These are phyloP conservation scores for Colletotrichum liriopes DNA, from an alignment of 2,329 filamentous ascomycete species.

Conservation along the genomic window DNA sequence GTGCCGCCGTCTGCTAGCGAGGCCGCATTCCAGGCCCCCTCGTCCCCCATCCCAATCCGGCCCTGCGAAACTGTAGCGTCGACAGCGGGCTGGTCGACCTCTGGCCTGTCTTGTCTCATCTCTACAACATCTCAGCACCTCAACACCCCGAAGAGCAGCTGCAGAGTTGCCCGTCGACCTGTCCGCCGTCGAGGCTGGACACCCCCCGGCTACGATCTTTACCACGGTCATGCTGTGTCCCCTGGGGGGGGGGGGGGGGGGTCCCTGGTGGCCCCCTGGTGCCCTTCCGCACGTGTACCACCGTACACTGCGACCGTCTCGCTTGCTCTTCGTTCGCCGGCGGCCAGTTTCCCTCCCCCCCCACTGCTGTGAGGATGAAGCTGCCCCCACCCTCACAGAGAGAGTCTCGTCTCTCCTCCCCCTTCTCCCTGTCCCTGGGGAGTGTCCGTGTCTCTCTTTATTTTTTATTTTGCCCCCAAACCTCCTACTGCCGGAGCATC, in stretches of 20 bases:
- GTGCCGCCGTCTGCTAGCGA: slow-evolving; percentile 14
- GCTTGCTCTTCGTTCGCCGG: slow-evolving; percentile 29
- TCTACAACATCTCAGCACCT: slow-evolving; percentile 9
- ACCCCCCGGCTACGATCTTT: slow-evolving; percentile 24
- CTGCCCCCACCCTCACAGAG: slow-evolving; percentile 20
- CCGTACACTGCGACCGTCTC: neutral
- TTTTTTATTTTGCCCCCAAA: neutral
- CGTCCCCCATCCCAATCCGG: slow-evolving; percentile 17
- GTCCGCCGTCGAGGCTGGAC: neutral
- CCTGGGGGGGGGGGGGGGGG: slow-evolving; percentile 17
- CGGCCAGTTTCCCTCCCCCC: neutral
- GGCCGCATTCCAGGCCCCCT: neutral
- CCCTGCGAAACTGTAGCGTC: slow-evolving; percentile 36
- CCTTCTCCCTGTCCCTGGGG: slow-evolving; percentile 19
- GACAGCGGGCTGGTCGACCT: slow-evolving; percentile 21
- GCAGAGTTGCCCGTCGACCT: neutral
- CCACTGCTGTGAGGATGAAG: slow-evolving; percentile 30
- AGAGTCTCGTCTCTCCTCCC: slow-evolving; percentile 22
- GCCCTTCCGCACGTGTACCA: neutral
- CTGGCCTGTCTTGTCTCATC: slow-evolving; percentile 14
- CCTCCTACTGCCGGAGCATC: slow-evolving; percentile 19
- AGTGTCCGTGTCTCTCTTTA: neutral
- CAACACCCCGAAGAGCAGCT: neutral
- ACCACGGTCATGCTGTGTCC: slow-evolving; percentile 8
- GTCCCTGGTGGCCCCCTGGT: slow-evolving; percentile 16